Evolutionary conservation across 1,284 basidiomycete genomes (phyloP).

Genomic region (Porogramme epimiltina): DNA sequence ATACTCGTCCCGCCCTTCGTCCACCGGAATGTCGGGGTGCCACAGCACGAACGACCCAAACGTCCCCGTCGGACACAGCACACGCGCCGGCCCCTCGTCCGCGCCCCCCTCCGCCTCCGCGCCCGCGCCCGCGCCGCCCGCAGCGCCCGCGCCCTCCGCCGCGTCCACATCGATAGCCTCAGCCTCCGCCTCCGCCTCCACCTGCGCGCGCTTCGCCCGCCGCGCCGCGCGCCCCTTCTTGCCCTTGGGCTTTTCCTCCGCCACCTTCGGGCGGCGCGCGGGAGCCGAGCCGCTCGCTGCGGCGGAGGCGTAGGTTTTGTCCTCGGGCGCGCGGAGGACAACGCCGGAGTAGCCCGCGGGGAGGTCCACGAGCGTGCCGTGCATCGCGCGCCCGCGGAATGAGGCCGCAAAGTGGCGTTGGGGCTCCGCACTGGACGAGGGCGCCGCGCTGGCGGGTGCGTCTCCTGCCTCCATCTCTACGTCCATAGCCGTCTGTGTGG

Average conservation of each 20-base stretch:
- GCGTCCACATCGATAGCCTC: slow-evolving; percentile 29
- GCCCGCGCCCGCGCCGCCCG: slow-evolving; percentile 16
- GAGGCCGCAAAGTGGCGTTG: slow-evolving; percentile 54
- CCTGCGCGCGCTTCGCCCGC: slow-evolving; percentile 26
- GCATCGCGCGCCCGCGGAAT: slow-evolving; percentile 72
- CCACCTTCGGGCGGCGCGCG: no score
- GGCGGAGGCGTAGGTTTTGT: not conserved
- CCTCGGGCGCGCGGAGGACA: slow-evolving; percentile 45
- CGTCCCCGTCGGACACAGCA: slow-evolving; percentile 46
- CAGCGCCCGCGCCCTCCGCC: slow-evolving; percentile 11
- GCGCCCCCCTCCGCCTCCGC: slow-evolving; percentile 9
- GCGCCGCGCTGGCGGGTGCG: not conserved
- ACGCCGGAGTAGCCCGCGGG: slow-evolving; percentile 72
- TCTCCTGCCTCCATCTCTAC: slow-evolving; percentile 7
- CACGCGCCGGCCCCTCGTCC: slow-evolving; percentile 30
- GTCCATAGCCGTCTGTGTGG: slow-evolving; percentile 3
- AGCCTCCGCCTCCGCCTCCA: slow-evolving; percentile 14
- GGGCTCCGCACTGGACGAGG: not conserved
- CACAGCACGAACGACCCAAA: slow-evolving; percentile 71
- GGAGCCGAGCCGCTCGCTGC: no score
- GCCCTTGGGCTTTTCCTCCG: no score
- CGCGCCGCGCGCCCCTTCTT: slow-evolving; percentile 14
- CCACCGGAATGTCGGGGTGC: slow-evolving; percentile 70
- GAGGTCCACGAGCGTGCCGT: slow-evolving; percentile 61
- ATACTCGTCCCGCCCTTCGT: slow-evolving; percentile 71